Evolutionary conservation across 164 flowering plant species (phyloP).

Genomic region (Nelumbo lutea): DNA sequence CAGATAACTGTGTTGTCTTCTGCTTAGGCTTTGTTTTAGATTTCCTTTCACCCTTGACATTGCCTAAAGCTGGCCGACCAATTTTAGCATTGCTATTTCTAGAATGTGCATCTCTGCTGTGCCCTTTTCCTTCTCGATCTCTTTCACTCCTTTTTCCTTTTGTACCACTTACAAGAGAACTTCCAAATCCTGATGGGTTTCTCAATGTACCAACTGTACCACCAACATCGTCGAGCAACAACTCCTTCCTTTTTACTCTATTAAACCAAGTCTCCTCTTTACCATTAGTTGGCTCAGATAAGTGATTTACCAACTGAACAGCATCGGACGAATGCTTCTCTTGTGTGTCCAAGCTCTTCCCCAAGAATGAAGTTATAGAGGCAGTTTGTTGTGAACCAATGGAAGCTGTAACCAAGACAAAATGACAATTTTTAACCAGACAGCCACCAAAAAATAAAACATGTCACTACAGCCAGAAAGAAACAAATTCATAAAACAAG

Average conservation of each 20-base stretch:
- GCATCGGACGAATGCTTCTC: conserved; percentile 36
- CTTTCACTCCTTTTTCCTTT: conserved; percentile 93
- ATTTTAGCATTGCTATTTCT: conserved; percentile 55
- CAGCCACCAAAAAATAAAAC: conserved; percentile 3
- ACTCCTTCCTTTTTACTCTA: conserved; percentile 70
- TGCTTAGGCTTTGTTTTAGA: conserved; percentile 78
- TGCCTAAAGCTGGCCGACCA: conserved; percentile 57
- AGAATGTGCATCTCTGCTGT: conserved; percentile 43
- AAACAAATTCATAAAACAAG: not conserved
- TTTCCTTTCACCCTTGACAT: conserved; percentile 76
- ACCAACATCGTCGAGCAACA: conserved; percentile 75
- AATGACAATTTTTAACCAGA: conserved; percentile 3
- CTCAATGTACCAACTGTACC: conserved; percentile 26
- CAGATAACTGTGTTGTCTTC: conserved; percentile 68
- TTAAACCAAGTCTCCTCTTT: conserved; percentile 52
- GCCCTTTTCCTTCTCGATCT: conserved; percentile 79
- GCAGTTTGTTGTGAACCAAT: conserved; percentile 47
- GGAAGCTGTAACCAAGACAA: conserved; percentile 40
- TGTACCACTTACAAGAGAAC: conserved; percentile 55
- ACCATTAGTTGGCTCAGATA: conserved; percentile 36
- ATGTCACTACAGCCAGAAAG: conserved; percentile 1
- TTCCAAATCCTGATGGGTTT: conserved; percentile 43
- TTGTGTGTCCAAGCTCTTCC: conserved; percentile 35
- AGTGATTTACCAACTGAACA: conserved; percentile 26
- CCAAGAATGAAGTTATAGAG: conserved; percentile 24